A percentile compares a stretch with the other conserved stretches of the same genome.
Evolutionary conservation across 192 early-diverging fungal species (phyloP).

Genomic region (Coemansia sp.): DNA sequence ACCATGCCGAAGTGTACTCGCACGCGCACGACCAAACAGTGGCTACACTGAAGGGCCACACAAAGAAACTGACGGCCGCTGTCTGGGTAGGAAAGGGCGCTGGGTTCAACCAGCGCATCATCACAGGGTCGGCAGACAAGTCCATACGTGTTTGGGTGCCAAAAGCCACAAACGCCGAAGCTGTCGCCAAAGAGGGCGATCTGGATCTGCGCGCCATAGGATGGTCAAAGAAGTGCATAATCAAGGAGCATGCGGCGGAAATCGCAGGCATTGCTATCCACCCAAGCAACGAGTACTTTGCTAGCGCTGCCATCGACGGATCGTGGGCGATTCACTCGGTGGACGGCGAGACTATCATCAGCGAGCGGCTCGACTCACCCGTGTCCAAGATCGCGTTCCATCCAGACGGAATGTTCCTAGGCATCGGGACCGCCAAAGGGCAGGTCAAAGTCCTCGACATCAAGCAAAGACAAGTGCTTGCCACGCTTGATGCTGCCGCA

Average conservation of each 20-base stretch:
- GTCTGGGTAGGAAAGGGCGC: constrained; percentile 45
- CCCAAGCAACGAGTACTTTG: constrained; percentile 79
- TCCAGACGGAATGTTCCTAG: constrained; percentile 90
- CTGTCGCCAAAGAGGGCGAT: constrained; percentile 2
- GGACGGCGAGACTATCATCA: constrained; percentile 31
- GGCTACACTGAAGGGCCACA: constrained; percentile 77
- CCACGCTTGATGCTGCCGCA: constrained; percentile 43
- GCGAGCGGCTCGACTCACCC: constrained; percentile 23
- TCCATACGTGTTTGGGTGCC: constrained; percentile 75
- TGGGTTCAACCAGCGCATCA: constrained; percentile 55
- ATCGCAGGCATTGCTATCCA: constrained; percentile 77
- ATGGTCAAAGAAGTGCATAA: constrained; percentile 50
- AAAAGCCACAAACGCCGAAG: constrained; percentile 51
- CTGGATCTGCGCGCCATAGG: constrained; percentile 14
- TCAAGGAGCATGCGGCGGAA: constrained; percentile 69
- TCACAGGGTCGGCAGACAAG: constrained; percentile 80
- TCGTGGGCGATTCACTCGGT: constrained; percentile 83
- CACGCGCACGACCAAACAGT: constrained; percentile 63
- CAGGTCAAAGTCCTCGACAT: constrained; percentile 83
- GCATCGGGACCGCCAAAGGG: constrained; percentile 70
- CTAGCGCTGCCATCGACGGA: constrained; percentile 68
- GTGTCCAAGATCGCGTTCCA: constrained; percentile 65
- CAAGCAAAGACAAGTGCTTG: constrained; percentile 61
- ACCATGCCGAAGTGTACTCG: constrained; percentile 74
- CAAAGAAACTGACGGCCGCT: constrained; percentile 74